Evolutionary conservation across 129 eudicot species (phyloP).

Genomic region (Glebionis coronaria): DNA sequence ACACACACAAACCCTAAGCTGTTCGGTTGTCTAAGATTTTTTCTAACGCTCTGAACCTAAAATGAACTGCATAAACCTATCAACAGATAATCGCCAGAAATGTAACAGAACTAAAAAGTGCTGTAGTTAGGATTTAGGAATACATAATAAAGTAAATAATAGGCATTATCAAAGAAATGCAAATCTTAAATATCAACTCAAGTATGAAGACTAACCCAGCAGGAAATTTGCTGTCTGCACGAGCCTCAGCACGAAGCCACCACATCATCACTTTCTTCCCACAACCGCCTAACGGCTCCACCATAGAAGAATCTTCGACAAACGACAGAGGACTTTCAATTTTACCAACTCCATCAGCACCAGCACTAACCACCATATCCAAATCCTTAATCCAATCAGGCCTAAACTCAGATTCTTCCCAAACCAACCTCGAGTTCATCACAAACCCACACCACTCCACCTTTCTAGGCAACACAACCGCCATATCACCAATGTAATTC

Average conservation of each 20-base stretch:
- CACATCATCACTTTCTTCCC: constrained; percentile 81
- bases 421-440: constrained; percentile 67
- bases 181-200: constrained; percentile 6
- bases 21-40: no score
- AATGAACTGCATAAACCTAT: no score
- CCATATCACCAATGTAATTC: constrained; percentile 65
- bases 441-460: constrained; percentile 81
- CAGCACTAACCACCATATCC: constrained; percentile 14
- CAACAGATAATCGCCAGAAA: neutral
- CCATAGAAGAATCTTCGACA: constrained; percentile 56
- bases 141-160: neutral
- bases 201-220: constrained; percentile 48
- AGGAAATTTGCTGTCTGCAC: constrained; percentile 86
- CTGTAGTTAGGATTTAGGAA: neutral
- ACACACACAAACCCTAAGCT: no score
- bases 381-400: constrained; percentile 71
- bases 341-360: constrained; percentile 29
- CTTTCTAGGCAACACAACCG: constrained; percentile 63
- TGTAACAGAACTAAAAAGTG: neutral
- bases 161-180: neutral
- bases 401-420: constrained; percentile 63
- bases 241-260: constrained; percentile 92
- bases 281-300: constrained; percentile 79
- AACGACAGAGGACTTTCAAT: constrained; percentile 66
- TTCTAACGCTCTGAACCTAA: no score